Percentiles rank a stretch among this genome's conserved stretches.
Evolutionary conservation across 805 yeast genomes (phyloP).

Genomic region (Dipodascus albidus): DNA sequence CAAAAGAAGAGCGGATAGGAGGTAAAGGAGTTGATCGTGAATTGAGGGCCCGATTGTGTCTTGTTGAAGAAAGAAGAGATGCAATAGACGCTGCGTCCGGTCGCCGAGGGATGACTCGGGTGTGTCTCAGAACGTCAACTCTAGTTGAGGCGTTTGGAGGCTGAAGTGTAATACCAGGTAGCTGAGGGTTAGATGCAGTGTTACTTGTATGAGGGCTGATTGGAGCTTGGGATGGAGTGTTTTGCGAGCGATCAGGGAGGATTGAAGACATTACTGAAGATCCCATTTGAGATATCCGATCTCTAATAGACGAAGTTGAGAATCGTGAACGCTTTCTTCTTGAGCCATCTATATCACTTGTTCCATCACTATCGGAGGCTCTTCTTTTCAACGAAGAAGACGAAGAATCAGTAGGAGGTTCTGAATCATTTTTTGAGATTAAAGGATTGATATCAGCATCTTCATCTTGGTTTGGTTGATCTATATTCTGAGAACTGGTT

Average conservation of each 20-base stretch:
- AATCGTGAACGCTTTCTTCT: neutral
- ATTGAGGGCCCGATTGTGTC: neutral
- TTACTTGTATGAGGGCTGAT: neutral
- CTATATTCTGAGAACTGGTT: neutral
- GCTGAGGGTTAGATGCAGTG: neutral
- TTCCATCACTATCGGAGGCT: neutral
- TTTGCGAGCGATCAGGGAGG: neutral
- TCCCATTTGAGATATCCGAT: constrained; percentile 1
- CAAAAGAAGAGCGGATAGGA: neutral
- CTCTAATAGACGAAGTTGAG: neutral
- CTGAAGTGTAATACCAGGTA: neutral
- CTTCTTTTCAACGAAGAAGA: neutral
- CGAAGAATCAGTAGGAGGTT: neutral
- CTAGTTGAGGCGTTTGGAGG: neutral
- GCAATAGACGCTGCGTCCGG: neutral
- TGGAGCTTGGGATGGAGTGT: neutral
- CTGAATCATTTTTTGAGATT: neutral
- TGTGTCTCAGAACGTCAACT: neutral
- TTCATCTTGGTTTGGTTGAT: neutral
- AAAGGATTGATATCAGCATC: neutral
- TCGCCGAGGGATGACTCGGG: neutral
- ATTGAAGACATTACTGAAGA: constrained; percentile 1
- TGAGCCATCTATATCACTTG: neutral
- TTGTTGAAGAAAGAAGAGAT: neutral
- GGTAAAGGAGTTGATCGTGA: neutral